Conservation (phyloP, 495 filamentous ascomycete species). For the Penicillium argentinense region DNA sequence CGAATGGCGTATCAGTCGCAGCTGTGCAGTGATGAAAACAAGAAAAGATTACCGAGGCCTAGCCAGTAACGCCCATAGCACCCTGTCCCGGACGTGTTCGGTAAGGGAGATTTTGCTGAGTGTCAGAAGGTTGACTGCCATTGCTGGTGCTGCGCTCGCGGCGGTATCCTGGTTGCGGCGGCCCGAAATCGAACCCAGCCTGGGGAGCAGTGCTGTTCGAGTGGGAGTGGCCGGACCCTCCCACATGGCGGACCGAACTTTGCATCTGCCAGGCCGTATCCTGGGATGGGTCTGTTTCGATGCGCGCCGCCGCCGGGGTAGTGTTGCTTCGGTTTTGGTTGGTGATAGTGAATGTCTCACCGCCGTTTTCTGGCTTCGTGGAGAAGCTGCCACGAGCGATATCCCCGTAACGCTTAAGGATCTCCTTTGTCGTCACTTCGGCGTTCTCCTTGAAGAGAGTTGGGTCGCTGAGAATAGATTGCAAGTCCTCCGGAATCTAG, state of each 20-base stretch:
- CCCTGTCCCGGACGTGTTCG: constrained; percentile 41
- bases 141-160: constrained; percentile 45
- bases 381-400: constrained; percentile 61
- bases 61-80: constrained; percentile 48
- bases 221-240: constrained; percentile 54
- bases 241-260: constrained; percentile 74
- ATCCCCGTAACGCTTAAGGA: constrained; percentile 83
- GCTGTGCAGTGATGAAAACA: constrained; percentile 20
- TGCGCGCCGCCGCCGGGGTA: constrained; percentile 51
- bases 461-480: constrained; percentile 79
- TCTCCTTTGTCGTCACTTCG: constrained; percentile 95
- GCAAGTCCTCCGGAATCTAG: constrained; percentile 89
- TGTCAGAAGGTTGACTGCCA: constrained; percentile 40
- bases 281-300: constrained; percentile 77
- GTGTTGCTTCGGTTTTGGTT: constrained; percentile 40
- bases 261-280: constrained; percentile 75
- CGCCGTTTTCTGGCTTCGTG: constrained; percentile 55
- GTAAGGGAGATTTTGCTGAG: constrained; percentile 39
- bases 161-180: constrained; percentile 26
- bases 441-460: constrained; percentile 74
- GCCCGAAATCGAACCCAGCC: constrained; percentile 31
- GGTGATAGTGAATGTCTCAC: constrained; percentile 52
- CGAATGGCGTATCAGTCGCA: constrained; percentile 19
- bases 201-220: constrained; percentile 30
- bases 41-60: constrained; percentile 14